A percentile compares a stretch with the other conserved stretches of the same genome.
Evolutionary conservation across 2,329 filamentous ascomycete species (phyloP).

Genomic region (Endoconidiophora polonica): DNA sequence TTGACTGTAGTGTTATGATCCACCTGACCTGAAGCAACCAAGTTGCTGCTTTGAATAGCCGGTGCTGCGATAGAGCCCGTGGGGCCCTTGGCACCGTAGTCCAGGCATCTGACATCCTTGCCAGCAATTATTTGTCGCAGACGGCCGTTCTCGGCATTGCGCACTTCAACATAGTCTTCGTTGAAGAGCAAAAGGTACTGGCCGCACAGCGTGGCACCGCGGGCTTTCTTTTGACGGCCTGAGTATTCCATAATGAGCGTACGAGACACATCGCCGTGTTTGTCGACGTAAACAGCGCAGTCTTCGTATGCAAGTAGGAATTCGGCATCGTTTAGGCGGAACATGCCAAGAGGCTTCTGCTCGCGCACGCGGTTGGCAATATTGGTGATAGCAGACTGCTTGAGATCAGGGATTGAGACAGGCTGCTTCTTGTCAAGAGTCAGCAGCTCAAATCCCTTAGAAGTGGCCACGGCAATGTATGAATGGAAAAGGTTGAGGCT

Average conservation of each 20-base stretch:
- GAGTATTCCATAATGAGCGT: constrained; percentile 98
- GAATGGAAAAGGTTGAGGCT: constrained; percentile 93
- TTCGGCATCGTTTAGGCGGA: constrained; percentile 78
- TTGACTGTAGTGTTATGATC: constrained; percentile 59
- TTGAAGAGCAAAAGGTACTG: constrained; percentile 89
- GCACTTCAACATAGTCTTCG: constrained; percentile 88
- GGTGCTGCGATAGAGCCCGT: constrained; percentile 24
- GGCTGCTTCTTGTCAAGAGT: constrained; percentile 95
- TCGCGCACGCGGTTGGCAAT: constrained; percentile 72
- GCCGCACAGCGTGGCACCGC: constrained; percentile 73
- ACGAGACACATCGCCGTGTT: constrained; percentile 87
- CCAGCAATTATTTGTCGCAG: constrained; percentile 88
- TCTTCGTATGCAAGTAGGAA: constrained; percentile 91
- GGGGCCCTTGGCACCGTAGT: constrained; percentile 58
- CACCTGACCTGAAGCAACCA: constrained; percentile 9
- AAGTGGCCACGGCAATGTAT: constrained; percentile 78
- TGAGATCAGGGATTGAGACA: constrained; percentile 81
- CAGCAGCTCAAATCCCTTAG: constrained; percentile 86
- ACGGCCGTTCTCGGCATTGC: constrained; percentile 89
- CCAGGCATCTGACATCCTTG: constrained; percentile 73
- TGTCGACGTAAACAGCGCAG: constrained; percentile 94
- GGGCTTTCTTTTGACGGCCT: constrained; percentile 65
- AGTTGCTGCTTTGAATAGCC: constrained; percentile 9
- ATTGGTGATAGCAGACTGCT: constrained; percentile 59
- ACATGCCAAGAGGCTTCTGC: constrained; percentile 86